phyloP scores from a whole-genome alignment of 2,329 filamentous ascomycete genomes.

The Neonectria sp. region DNA sequence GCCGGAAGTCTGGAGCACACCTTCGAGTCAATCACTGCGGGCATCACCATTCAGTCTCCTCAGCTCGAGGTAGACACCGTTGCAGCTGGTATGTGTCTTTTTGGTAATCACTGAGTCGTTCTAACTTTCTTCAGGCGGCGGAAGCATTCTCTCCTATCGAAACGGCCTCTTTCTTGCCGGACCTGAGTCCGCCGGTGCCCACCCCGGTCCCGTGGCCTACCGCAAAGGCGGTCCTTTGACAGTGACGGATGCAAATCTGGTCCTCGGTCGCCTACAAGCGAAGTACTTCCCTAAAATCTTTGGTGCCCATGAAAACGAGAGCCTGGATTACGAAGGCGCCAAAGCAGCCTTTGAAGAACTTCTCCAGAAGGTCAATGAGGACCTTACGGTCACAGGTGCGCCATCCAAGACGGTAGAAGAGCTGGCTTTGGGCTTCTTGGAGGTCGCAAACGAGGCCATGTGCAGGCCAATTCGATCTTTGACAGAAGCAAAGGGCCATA shows the following conservation, averaged over 20 bases:
- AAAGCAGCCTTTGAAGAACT: constrained; percentile 58
- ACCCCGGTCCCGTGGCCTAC: constrained; percentile 81
- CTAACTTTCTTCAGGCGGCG: constrained; percentile 78
- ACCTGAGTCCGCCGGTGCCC: constrained; percentile 78
- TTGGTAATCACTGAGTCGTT: too few relatives aligned
- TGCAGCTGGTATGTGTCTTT: constrained; percentile 11
- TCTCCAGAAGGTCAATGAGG: constrained; percentile 58
- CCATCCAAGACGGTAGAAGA: constrained; percentile 51
- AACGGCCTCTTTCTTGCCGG: constrained; percentile 83
- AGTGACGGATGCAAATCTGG: constrained; percentile 80
- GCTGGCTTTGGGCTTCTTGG: constrained; percentile 54
- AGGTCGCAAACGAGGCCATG: constrained; percentile 55
- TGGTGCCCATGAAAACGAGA: constrained; percentile 75
- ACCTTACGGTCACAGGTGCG: constrained; percentile 47
- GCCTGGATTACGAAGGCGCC: constrained; percentile 59
- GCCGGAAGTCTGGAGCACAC: constrained; percentile 60
- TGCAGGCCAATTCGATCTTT: constrained; percentile 53
- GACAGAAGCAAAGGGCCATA: constrained; percentile 55
- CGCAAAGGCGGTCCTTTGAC: constrained; percentile 79
- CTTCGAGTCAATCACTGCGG: constrained; percentile 84
- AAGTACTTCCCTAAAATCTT: constrained; percentile 83
- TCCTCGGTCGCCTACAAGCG: constrained; percentile 71
- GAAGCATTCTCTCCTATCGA: constrained; percentile 77
- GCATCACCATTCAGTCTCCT: constrained; percentile 83
- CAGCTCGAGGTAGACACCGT: constrained; percentile 85